Evolutionary conservation across 345 rosid genomes (phyloP), one percentile per base, ranked within the genome.

Genomic region (Syzygium aqueum): DNA sequence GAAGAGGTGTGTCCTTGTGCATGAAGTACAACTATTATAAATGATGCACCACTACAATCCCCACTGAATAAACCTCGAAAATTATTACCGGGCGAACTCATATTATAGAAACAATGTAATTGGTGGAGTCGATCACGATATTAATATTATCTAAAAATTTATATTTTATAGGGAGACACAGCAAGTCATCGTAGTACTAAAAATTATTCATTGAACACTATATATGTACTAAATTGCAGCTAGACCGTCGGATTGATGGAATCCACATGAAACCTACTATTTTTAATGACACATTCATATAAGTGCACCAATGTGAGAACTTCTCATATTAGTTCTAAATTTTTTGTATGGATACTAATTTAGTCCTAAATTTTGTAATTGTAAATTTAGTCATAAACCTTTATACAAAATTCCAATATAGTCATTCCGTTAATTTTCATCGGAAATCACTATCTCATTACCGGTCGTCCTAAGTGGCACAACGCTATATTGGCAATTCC

Each of bases 361-460:
- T 1, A 30, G 0, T 65, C 30, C 17, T 28, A 16, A 65, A 16
- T 11, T 65, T 30, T 65, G 2, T 9, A 65, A 65, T 65, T 65
- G 16, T 17, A 2, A 65, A 65, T 30, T 16, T 16, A 30, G 0
- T 65, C 23, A 0, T 14, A 30, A 65, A 65, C 0, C 10, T 8
- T 30, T 65, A 6, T 4, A 10, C 10, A 53, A 19, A 53, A 53
- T 53, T 53, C 0, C 4, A 53, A 53, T 52, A 0, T 53, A 53
- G 3, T 53, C 57, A 19, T 21, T 53, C 4, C 23, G 8, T 65
- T 43, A 65, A 65, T 30, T 65, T 30, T 65, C 6, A 1, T 23
- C 0, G 0, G 12, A 57, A 57, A 57, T 57, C 3, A 11, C 10
- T 30, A 1, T 30, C 12, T 16, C 11, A 1, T 0, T 0, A 0